Conservation (phyloP, 2,329 filamentous ascomycete species). For the Alternaria tenuissima region DNA sequence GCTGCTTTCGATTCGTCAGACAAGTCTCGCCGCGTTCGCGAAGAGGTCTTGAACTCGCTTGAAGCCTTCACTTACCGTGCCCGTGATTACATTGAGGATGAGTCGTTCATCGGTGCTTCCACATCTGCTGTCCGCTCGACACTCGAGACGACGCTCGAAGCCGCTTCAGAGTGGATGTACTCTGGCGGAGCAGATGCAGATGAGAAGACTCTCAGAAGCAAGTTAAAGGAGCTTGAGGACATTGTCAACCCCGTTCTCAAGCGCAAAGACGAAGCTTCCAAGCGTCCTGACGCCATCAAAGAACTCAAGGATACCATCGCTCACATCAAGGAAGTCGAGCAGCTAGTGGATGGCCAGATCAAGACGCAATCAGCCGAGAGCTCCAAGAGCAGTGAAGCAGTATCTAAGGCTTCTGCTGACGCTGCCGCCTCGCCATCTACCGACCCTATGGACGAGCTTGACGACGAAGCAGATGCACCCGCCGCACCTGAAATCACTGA, state of each 20-base stretch:
- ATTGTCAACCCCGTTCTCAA: constrained; percentile 80
- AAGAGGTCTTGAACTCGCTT: constrained; percentile 91
- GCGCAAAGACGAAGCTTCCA: constrained; percentile 74
- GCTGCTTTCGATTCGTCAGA: constrained; percentile 88
- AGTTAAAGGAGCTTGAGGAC: constrained; percentile 77
- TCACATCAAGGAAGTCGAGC: constrained; percentile 74
- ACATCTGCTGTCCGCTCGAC: constrained; percentile 71
- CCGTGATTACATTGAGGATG: constrained; percentile 81
- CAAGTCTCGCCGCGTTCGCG: constrained; percentile 74
- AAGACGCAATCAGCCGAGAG: constrained; percentile 69
- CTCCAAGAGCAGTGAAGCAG: constrained; percentile 47
- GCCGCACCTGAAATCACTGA: constrained; percentile 39
- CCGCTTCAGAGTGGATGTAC: constrained; percentile 89
- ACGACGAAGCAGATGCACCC: constrained; percentile 73
- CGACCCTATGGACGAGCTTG: constrained; percentile 72
- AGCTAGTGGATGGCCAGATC: constrained; percentile 75
- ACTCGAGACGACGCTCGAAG: constrained; percentile 73
- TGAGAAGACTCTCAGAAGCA: constrained; percentile 76
- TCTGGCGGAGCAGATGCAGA: constrained; percentile 80
- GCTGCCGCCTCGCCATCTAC: constrained; percentile 57
- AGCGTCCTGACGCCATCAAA: constrained; percentile 75
- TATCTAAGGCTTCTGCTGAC: constrained; percentile 54
- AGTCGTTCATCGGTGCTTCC: constrained; percentile 75
- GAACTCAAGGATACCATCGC: constrained; percentile 74
- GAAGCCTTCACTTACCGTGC: constrained; percentile 91